phyloP scores from a whole-genome alignment of 2,329 filamentous ascomycete species.

The Epichloe baconii region DNA sequence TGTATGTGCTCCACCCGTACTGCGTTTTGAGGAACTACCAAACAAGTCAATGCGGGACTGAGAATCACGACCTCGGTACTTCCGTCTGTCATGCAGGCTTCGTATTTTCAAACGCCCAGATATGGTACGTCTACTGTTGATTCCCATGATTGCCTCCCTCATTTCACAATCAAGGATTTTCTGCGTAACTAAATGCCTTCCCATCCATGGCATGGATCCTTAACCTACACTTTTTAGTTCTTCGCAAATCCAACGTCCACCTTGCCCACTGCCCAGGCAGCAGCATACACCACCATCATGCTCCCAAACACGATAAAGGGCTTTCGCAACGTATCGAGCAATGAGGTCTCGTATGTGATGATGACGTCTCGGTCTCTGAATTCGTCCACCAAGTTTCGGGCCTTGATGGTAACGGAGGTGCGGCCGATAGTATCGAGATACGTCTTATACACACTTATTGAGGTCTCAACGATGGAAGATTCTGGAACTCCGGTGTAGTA shows the following conservation, averaged over 20 bases:
- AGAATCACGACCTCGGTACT: background rate
- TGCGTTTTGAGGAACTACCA: too few relatives aligned
- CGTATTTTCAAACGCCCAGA: conserved; percentile 8
- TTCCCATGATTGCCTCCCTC: background rate
- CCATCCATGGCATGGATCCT: background rate
- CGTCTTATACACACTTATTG: conserved; percentile 58
- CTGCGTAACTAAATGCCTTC: background rate
- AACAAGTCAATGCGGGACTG: background rate
- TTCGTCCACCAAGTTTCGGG: conserved; percentile 82
- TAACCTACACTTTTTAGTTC: conserved; percentile 17
- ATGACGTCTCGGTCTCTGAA: conserved; percentile 71
- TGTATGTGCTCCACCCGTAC: too few relatives aligned
- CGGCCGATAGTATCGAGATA: conserved; percentile 91
- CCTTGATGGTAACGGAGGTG: conserved; percentile 66
- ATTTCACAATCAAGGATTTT: background rate
- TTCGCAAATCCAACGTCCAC: conserved; percentile 66
- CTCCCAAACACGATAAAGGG: conserved; percentile 70
- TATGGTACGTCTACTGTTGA: conserved; percentile 8
- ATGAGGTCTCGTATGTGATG: conserved; percentile 78
- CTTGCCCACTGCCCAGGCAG: conserved; percentile 61
- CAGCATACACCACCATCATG: conserved; percentile 58
- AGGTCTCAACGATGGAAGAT: conserved; percentile 44
- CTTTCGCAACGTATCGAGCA: conserved; percentile 66
- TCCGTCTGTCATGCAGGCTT: conserved; percentile 7
- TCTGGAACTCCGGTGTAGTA: conserved; percentile 61